phyloP scores from a whole-genome alignment of 345 rosid genomes.

The Citrus medica region DNA sequence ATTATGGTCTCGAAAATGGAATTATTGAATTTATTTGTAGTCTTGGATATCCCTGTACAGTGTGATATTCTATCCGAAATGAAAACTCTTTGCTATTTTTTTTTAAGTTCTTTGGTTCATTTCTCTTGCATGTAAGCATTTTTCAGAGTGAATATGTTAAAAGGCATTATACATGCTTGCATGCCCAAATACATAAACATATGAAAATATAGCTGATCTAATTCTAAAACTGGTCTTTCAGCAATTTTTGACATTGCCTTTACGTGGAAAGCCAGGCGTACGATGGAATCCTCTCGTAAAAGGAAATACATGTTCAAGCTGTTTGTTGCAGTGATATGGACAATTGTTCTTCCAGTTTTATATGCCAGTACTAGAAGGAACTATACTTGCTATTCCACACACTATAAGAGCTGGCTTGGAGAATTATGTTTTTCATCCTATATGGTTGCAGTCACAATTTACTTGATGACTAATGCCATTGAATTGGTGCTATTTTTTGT shows the following conservation, averaged over 20 bases:
- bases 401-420: conserved; percentile 70
- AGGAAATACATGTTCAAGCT: conserved; percentile 65
- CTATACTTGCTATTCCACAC: conserved; percentile 70
- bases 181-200: conserved; percentile 1
- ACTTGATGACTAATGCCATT: conserved; percentile 63
- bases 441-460: conserved; percentile 76
- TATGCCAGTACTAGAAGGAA: conserved; percentile 75
- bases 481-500: conserved; percentile 82
- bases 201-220: neutral
- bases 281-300: conserved; percentile 59
- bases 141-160: neutral
- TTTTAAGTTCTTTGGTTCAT: neutral
- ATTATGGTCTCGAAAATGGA: neutral
- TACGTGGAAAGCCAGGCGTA: conserved; percentile 76
- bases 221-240: conserved; percentile 31
- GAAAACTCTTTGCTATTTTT: neutral
- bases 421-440: conserved; percentile 78
- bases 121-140: neutral
- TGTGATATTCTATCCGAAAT: neutral
- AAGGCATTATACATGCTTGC: neutral
- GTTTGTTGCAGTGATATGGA: conserved; percentile 72
- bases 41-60: neutral
- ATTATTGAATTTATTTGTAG: neutral
- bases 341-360: conserved; percentile 68
- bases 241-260: conserved; percentile 80